These are phyloP conservation scores for Fusarium decemcellulare DNA, from an alignment of 2,329 filamentous ascomycete species.

Conservation along the genomic window DNA sequence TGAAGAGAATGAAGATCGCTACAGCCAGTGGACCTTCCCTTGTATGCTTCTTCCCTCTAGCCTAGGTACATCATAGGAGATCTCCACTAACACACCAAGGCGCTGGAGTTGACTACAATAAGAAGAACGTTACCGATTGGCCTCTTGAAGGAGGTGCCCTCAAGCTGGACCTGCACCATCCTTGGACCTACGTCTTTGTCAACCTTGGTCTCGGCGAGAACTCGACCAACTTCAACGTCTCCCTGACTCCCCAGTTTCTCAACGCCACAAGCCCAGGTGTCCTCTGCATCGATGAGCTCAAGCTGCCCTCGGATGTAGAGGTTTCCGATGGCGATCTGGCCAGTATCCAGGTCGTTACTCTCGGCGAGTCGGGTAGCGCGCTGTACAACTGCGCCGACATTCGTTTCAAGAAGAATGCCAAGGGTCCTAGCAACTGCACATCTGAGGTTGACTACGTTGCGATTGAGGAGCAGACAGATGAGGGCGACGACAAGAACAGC, in stretches of 20 bases:
- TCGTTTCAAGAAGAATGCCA: constrained; percentile 70
- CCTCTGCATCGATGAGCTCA: constrained; percentile 75
- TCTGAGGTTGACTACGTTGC: constrained; percentile 60
- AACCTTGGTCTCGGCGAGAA: constrained; percentile 67
- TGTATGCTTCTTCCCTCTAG: constrained; percentile 56
- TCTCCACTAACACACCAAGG: constrained; percentile 51
- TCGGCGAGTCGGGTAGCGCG: constrained; percentile 69
- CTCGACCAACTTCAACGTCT: constrained; percentile 77
- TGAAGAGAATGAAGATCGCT: constrained; percentile 53
- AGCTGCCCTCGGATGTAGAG: constrained; percentile 62
- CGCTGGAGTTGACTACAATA: constrained; percentile 61
- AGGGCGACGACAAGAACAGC: constrained; percentile 26
- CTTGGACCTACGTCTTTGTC: constrained; percentile 67
- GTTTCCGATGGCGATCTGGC: constrained; percentile 73
- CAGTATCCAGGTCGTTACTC: constrained; percentile 78
- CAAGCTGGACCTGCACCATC: constrained; percentile 64
- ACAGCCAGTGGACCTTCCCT: constrained; percentile 66
- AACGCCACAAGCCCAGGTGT: constrained; percentile 72
- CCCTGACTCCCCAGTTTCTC: constrained; percentile 71
- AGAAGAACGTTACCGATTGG: constrained; percentile 66
- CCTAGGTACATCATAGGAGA: not conserved
- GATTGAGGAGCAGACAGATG: constrained; percentile 49
- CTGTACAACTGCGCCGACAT: constrained; percentile 85
- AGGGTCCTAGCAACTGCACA: constrained; percentile 56
- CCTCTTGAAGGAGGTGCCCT: constrained; percentile 65